Conservation (phyloP, 768 basidiomycete species). For the Suillus decipiens region DNA sequence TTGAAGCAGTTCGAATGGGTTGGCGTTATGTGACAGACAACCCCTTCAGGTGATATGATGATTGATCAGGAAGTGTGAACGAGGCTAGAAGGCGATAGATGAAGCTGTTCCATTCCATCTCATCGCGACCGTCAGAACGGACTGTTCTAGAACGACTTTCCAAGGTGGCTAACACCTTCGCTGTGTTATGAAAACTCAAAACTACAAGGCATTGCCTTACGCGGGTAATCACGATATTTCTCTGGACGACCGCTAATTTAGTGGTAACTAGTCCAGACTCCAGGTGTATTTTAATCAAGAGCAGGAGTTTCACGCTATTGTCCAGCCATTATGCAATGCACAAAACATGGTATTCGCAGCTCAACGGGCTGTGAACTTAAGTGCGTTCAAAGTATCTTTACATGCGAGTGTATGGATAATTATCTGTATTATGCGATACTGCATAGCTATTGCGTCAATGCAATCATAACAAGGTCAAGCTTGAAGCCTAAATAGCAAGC, state of each 20-base stretch:
- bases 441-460: constrained; percentile 26
- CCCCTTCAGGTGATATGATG: neutral
- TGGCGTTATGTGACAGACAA: neutral
- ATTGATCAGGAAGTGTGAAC: too few relatives aligned
- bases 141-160: neutral
- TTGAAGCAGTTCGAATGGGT: neutral
- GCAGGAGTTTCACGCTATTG: too few relatives aligned
- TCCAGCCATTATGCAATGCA: neutral
- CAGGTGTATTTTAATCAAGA: too few relatives aligned
- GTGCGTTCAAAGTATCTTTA: constrained; percentile 28
- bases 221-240: too few relatives aligned
- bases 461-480: constrained; percentile 4
- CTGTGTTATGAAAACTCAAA: neutral
- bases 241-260: too few relatives aligned
- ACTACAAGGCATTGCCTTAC: neutral
- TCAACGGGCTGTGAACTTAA: constrained; percentile 15
- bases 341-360: constrained; percentile 9
- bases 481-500: constrained; percentile 10
- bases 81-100: too few relatives aligned
- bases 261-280: too few relatives aligned
- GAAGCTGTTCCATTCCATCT: too few relatives aligned
- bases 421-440: constrained; percentile 22
- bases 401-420: constrained; percentile 32
- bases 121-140: neutral
- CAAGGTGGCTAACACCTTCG: too few relatives aligned